Evolutionary conservation across 2,329 filamentous ascomycete species (phyloP).

Genomic region (Ilyonectria destructans): DNA sequence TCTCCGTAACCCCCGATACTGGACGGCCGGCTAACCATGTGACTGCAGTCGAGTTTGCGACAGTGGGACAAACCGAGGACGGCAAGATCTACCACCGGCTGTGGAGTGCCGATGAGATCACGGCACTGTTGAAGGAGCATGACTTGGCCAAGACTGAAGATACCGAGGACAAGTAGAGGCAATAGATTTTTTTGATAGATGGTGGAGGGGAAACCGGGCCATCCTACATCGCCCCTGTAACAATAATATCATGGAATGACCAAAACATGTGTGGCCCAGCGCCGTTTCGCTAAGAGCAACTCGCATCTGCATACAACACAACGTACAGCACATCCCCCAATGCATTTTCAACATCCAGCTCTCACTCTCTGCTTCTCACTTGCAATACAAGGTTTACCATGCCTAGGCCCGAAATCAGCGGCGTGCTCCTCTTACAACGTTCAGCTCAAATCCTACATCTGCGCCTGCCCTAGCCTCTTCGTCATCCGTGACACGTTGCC

Average conservation of each 20-base stretch:
- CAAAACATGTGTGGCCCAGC: slow-evolving; percentile 37
- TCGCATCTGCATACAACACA: slow-evolving; percentile 31
- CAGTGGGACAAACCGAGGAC: slow-evolving; percentile 93
- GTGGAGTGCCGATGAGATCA: slow-evolving; percentile 98
- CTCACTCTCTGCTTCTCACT: neutral
- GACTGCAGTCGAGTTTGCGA: slow-evolving; percentile 93
- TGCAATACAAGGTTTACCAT: slow-evolving; percentile 38
- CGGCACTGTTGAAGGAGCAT: slow-evolving; percentile 93
- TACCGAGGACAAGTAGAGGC: slow-evolving; percentile 73
- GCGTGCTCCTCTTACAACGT: slow-evolving; percentile 45
- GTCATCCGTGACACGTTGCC: slow-evolving; percentile 68
- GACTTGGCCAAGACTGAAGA: slow-evolving; percentile 91
- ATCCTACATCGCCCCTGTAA: slow-evolving; percentile 48
- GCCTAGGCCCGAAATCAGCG: slow-evolving; percentile 48
- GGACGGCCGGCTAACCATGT: slow-evolving; percentile 37
- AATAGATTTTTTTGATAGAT: slow-evolving; percentile 51
- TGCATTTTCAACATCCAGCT: neutral
- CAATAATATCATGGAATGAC: slow-evolving; percentile 53
- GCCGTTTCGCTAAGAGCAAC: slow-evolving; percentile 30
- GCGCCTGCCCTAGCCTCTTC: slow-evolving; percentile 61
- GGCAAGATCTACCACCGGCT: slow-evolving; percentile 99
- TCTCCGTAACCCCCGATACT: too few species aligned
- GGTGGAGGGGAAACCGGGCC: slow-evolving; percentile 44
- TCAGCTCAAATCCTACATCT: slow-evolving; percentile 60
- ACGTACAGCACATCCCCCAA: slow-evolving; percentile 18